Conservation (phyloP, 306 rosid genomes). For the Adenanthera pavonina region DNA sequence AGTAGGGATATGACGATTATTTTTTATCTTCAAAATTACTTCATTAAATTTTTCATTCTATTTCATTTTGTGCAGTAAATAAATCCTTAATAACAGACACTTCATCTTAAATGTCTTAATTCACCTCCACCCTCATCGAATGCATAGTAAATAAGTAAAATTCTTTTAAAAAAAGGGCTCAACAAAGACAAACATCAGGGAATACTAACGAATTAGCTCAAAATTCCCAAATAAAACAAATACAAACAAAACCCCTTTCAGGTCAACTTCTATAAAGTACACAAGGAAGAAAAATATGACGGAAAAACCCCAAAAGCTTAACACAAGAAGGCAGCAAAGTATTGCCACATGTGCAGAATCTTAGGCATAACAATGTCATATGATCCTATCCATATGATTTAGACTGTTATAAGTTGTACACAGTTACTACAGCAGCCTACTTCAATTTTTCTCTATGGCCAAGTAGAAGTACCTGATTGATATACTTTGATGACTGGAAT, state of each 20-base stretch:
- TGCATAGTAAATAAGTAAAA: neutral
- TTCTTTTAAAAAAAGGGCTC: neutral
- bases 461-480: conserved; percentile 14
- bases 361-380: conserved; percentile 39
- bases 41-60: neutral
- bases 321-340: neutral
- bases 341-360: conserved; percentile 14
- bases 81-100: neutral
- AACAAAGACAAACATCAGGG: neutral
- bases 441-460: conserved; percentile 7
- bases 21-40: neutral
- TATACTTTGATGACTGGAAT: conserved; percentile 28
- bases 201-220: neutral
- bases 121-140: neutral
- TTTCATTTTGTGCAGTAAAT: neutral
- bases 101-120: neutral
- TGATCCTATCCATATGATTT: conserved; percentile 34
- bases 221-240: neutral
- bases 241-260: neutral
- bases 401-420: conserved; percentile 21
- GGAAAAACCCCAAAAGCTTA: neutral
- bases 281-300: neutral
- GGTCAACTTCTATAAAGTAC: neutral
- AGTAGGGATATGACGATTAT: neutral
- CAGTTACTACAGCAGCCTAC: conserved; percentile 19